Conservation (phyloP, 768 basidiomycete species). For the Ephemerocybe angulata region DNA sequence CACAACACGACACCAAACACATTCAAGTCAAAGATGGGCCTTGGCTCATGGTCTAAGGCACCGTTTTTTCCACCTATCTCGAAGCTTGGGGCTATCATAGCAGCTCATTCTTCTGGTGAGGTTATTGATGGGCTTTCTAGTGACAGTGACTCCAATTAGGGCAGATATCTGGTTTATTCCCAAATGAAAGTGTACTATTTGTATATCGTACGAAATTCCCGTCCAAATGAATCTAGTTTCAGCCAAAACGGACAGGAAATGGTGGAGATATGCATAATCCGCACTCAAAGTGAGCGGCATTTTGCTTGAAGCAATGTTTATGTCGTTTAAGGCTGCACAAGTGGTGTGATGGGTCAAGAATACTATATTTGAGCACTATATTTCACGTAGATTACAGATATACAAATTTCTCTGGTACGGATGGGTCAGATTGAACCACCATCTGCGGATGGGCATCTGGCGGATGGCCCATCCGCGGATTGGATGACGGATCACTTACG, state of each 20-base stretch:
- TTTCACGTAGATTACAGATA: neutral
- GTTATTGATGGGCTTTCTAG: neutral
- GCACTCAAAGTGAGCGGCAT: neutral
- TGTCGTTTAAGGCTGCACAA: neutral
- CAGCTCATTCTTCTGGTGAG: neutral
- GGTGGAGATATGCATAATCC: neutral
- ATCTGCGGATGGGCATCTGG: conserved; percentile 10
- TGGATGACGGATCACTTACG: neutral
- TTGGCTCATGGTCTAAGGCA: conserved; percentile 28
- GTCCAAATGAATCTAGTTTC: neutral
- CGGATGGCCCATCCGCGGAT: neutral
- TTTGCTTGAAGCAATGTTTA: neutral
- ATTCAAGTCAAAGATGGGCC: conserved; percentile 29
- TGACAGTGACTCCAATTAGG: neutral
- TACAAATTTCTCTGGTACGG: neutral
- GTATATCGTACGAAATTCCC: neutral
- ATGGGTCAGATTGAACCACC: conserved; percentile 8
- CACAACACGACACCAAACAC: conserved; percentile 30
- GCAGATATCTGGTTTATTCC: neutral
- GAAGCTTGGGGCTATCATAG: conserved; percentile 6
- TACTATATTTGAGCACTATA: neutral
- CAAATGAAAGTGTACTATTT: neutral
- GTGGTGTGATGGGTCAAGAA: neutral
- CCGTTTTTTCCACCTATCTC: conserved; percentile 22
- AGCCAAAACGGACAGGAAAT: neutral